phyloP scores from a whole-genome alignment of 495 filamentous ascomycete species.

The Hyaloscypha finlandica region DNA sequence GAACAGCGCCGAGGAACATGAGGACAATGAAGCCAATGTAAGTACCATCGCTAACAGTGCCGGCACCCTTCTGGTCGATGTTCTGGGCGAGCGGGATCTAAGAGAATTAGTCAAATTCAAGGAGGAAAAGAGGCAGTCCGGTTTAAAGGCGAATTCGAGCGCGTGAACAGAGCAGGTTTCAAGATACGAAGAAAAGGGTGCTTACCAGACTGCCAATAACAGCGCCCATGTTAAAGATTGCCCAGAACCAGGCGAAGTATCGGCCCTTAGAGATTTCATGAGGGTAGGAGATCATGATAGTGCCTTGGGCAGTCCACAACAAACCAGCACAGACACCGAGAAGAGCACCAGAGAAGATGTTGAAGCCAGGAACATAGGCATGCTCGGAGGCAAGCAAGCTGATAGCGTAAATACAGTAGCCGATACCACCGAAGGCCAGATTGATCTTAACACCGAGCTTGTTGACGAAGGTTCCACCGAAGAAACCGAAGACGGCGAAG shows the following conservation, averaged over 20 bases:
- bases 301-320: constrained; percentile 90
- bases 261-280: constrained; percentile 78
- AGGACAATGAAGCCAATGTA: constrained; percentile 91
- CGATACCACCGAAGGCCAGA: constrained; percentile 77
- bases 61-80: constrained; percentile 59
- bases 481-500: constrained; percentile 85
- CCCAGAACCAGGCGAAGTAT: constrained; percentile 91
- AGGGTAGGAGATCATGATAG: constrained; percentile 95
- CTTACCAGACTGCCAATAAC: constrained; percentile 83
- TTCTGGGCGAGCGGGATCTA: constrained; percentile 80
- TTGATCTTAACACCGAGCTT: constrained; percentile 72
- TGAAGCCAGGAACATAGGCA: constrained; percentile 72
- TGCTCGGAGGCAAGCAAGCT: constrained; percentile 83
- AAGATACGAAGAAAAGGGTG: background rate
- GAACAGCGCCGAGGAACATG: constrained; percentile 72
- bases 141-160: background rate
- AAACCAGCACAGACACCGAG: constrained; percentile 81
- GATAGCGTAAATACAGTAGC: constrained; percentile 82
- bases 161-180: background rate
- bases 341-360: constrained; percentile 74
- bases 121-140: background rate
- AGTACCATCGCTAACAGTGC: constrained; percentile 75
- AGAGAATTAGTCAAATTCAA: background rate
- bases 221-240: constrained; percentile 91
- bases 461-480: constrained; percentile 79